Evolutionary conservation across 2,329 filamentous ascomycete genomes (phyloP).

Genomic region (Fusarium compactum): DNA sequence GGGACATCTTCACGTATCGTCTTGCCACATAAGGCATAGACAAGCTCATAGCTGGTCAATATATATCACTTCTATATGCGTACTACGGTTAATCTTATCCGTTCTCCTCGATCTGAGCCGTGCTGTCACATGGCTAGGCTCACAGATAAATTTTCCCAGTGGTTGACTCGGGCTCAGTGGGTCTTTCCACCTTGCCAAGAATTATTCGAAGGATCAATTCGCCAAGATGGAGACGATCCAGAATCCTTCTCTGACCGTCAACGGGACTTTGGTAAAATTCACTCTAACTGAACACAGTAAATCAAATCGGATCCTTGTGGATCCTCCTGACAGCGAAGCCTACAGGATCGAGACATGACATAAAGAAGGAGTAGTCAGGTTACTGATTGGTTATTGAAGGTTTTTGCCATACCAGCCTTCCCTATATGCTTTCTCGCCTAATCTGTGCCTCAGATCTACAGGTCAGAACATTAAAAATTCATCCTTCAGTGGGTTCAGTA

Average conservation of each 20-base stretch:
- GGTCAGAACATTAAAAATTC: not conserved
- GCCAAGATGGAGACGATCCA: not conserved
- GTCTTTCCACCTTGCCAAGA: not conserved
- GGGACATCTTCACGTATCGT: no score
- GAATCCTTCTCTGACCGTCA: not conserved
- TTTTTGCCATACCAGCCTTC: not conserved
- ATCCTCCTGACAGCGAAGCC: not conserved
- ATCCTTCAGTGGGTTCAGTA: not conserved
- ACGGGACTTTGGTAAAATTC: not conserved
- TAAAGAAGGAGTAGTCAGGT: not conserved
- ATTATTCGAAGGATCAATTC: not conserved
- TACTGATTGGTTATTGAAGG: not conserved
- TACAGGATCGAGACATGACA: not conserved
- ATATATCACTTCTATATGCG: not conserved
- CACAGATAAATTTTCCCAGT: rapidly evolving
- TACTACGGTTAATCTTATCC: no score
- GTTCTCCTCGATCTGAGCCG: no score
- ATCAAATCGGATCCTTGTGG: not conserved
- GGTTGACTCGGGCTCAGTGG: not conserved
- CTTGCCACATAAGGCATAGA: no score
- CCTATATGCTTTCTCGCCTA: not conserved
- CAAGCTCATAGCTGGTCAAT: no score
- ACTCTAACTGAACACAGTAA: not conserved
- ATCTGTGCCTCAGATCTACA: not conserved
- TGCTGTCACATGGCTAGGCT: no score